phyloP scores from a whole-genome alignment of 192 early-diverging fungal species.

The Phlyctochytrium bullatum region DNA sequence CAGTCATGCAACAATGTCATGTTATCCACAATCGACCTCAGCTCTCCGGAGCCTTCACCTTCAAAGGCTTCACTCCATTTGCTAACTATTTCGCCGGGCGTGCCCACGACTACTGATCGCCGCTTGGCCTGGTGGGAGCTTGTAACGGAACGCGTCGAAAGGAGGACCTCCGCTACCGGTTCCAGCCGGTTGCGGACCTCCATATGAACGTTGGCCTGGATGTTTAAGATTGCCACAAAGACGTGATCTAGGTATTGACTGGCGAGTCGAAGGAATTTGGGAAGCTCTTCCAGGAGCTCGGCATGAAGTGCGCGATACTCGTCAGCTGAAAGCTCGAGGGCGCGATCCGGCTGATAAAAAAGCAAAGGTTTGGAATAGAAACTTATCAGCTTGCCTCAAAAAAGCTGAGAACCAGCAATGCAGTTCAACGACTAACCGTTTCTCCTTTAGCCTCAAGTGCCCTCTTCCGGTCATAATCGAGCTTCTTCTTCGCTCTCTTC shows the following conservation, averaged over 20 bases:
- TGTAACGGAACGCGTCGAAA: not conserved
- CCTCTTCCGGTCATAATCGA: constrained; percentile 69
- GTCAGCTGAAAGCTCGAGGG: constrained; percentile 60
- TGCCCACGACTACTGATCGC: not conserved
- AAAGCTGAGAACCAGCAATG: not conserved
- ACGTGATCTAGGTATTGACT: constrained; percentile 62
- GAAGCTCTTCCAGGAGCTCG: constrained; percentile 72
- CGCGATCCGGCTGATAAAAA: constrained; percentile 55
- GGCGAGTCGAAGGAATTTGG: constrained; percentile 56
- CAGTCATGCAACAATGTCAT: constrained; percentile 8
- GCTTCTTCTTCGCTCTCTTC: constrained; percentile 67
- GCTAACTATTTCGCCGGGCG: not conserved
- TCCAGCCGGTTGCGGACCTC: constrained; percentile 29
- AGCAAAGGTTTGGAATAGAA: not conserved
- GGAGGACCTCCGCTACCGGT: not conserved
- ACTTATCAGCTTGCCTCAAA: no score
- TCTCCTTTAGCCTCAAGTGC: constrained; percentile 60
- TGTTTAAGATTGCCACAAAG: constrained; percentile 48
- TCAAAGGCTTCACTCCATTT: constrained; percentile 5
- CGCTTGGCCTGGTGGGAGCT: not conserved
- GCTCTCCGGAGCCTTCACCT: not conserved
- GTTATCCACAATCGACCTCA: constrained; percentile 8
- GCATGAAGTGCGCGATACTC: constrained; percentile 66
- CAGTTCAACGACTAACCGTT: constrained; percentile 30
- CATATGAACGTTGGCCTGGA: constrained; percentile 53